Evolutionary conservation across 305 asterid genomes (phyloP).

Genomic region (Fraxinus paxiana): DNA sequence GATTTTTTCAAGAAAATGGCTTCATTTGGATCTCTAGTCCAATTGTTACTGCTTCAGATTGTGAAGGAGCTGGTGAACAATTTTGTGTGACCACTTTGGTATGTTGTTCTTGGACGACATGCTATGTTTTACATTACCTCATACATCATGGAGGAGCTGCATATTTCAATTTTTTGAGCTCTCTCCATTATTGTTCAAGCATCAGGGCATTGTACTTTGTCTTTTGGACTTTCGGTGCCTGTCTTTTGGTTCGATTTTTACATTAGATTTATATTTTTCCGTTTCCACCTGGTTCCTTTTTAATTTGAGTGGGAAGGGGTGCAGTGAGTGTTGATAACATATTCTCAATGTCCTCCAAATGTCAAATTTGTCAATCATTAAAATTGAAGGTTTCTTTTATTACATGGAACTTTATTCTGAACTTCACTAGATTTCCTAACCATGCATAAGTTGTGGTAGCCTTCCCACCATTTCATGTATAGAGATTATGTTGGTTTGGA

Average conservation of each 20-base stretch:
- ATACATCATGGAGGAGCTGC: constrained; percentile 21
- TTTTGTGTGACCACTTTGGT: constrained; percentile 98
- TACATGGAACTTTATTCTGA: background rate
- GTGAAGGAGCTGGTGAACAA: constrained; percentile 99
- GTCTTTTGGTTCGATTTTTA: constrained; percentile 6
- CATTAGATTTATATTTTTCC: background rate
- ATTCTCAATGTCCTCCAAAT: background rate
- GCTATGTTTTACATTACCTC: constrained; percentile 16
- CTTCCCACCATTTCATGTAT: background rate
- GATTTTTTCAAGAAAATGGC: constrained; percentile 87
- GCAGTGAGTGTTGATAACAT: background rate
- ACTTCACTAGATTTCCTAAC: background rate
- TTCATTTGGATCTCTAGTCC: constrained; percentile 98
- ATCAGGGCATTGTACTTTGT: background rate
- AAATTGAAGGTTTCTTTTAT: background rate
- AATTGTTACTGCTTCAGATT: constrained; percentile 89
- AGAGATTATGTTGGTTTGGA: background rate
- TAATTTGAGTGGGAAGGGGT: background rate
- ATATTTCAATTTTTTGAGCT: background rate
- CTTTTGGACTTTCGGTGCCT: background rate
- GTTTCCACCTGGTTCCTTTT: background rate
- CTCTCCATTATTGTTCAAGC: constrained; percentile 4
- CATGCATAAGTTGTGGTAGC: background rate
- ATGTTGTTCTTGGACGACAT: constrained; percentile 27
- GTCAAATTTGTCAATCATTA: background rate